Conservation (phyloP, 2,329 filamentous ascomycete species). For the Blumeriella jaapii region DNA sequence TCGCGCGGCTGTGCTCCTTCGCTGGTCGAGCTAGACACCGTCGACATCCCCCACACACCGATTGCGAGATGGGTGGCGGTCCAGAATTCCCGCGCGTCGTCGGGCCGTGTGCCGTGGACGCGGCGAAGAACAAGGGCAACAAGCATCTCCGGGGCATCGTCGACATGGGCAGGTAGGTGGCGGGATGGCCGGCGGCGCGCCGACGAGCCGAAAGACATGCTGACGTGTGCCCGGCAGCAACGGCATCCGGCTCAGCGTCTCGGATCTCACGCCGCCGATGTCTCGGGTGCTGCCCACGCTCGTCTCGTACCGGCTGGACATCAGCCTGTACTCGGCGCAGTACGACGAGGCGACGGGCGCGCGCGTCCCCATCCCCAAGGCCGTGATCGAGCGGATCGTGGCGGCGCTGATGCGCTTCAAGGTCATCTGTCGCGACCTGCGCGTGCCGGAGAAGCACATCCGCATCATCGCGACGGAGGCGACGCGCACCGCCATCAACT, state of each 20-base stretch:
- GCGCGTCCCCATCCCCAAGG: conserved; percentile 40
- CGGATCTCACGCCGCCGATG: conserved; percentile 42
- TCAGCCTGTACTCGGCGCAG: conserved; percentile 56
- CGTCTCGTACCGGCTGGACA: conserved; percentile 45
- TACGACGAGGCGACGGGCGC: conserved; percentile 31
- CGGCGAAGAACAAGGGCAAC: conserved; percentile 4
- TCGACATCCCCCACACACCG: no score
- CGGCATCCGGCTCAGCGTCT: conserved; percentile 62
- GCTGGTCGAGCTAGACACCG: no score
- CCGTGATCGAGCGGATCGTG: conserved; percentile 39
- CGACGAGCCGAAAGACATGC: no score
- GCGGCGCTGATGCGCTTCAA: conserved; percentile 44
- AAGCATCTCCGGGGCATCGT: conserved; percentile 26
- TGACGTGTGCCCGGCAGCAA: conserved; percentile 40
- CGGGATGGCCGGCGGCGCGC: no score
- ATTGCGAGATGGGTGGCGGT: neutral
- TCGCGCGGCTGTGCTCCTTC: no score
- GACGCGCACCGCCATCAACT: conserved; percentile 50
- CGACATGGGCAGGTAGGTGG: conserved; percentile 30
- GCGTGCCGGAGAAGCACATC: conserved; percentile 41
- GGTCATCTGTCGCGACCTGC: conserved; percentile 44
- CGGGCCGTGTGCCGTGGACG: neutral
- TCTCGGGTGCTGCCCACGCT: conserved; percentile 47
- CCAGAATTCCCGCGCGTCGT: neutral
- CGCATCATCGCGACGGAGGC: conserved; percentile 55